Base-by-base conservation (phyloP, 352 stramenopile genomes). In the Aphanomyces cochlioides region DNA sequence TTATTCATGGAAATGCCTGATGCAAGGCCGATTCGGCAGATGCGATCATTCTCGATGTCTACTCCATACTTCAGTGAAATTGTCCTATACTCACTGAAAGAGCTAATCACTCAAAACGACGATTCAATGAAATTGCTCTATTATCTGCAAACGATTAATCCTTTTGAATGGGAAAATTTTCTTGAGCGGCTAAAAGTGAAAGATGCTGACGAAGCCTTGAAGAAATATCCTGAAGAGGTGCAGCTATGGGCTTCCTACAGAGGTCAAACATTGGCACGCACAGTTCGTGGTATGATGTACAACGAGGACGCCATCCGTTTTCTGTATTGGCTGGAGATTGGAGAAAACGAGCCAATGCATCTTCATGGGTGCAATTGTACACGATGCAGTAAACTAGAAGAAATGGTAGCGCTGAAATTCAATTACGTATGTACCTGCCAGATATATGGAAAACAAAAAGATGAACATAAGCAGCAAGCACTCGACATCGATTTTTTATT, bases 401-500 rank as follows among this genome's bases (percentile, higher is more conserved):
- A 85, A 28, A 94, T 95, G 41, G 88, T 87, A 0, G 85, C 84
- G 15, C 74, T 95, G 5, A 96, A 96, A 72, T 96, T 96, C 58
- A 90, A 84, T 12, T 95, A 97, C 65, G 84, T 96, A 57, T 93
- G 85, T 7, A 96, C 85, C 83, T 96, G 88, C 66, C 88, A 96
- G 74, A 92, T 95, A 57, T 96, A 96, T 73, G 88, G 85, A 8
- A 81, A 95, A 57, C 85, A 94, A 60, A 73, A 73, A 43, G 67
- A 56, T 0, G 43, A 57, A 37, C 40, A 58, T 28, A 8, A 43
- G 13, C 67, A 56, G 43, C 67, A 73, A 40, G 67, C 67, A 10
- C 78, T 92, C 38, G 96, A 99, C 75, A 99, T 99, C 72, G 96
- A 99, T 61, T 77, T 97, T 34, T 82, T 99, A 2, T 96, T 99